Base-by-base conservation (phyloP, 805 yeast species). In the Ogataea paradorogensis region DNA sequence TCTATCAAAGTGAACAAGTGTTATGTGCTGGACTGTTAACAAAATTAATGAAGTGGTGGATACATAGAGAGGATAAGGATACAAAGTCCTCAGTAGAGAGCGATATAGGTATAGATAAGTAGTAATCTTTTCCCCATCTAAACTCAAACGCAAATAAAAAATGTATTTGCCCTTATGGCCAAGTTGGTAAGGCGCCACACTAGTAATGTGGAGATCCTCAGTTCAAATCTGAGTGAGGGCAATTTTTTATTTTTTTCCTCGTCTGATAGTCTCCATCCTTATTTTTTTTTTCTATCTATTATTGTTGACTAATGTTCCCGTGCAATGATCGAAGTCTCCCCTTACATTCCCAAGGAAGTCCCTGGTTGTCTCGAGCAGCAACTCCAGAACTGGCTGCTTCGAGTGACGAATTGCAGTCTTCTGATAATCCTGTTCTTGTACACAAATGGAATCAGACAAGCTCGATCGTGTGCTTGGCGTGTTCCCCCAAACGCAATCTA, bases 1-100 rank as follows among this genome's bases (percentile, higher is more conserved):
- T 89, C 39, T 89, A 85, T 59, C 96, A 87, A 63, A 81, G 88
- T 15, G 89, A 84, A 55, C 96, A 89, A 66, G 95, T 89, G 14
- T 67, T 86, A 34, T 74, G 85, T 18, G 96, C 96, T 0, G 87
- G 84, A 52, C 58, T 84, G 6, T 65, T 87, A 46, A 84, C 84
- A 9, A 71, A 73, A 2, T 64, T 77, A 26, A 80, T 86, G 75
- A 78, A 75, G 48, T 69, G 71, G 47, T 89, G 96, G 96, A 75
- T 82, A 34, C 63, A 65, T 47, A 45, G 52, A 7, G 64, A 46
- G 20, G 59, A 58, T 7, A 53, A 51, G 23, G 33, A 36, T 27
- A 33, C 20, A 22, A 26, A 38, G 2, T 14, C 10, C 7, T 24
- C 7, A 1, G 37, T 38, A 21, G 40, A 33, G 3, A 28, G 16